These are phyloP conservation scores for Stevia rebaudiana DNA, from an alignment of 140 eudicot genomes.

Conservation along the genomic window DNA sequence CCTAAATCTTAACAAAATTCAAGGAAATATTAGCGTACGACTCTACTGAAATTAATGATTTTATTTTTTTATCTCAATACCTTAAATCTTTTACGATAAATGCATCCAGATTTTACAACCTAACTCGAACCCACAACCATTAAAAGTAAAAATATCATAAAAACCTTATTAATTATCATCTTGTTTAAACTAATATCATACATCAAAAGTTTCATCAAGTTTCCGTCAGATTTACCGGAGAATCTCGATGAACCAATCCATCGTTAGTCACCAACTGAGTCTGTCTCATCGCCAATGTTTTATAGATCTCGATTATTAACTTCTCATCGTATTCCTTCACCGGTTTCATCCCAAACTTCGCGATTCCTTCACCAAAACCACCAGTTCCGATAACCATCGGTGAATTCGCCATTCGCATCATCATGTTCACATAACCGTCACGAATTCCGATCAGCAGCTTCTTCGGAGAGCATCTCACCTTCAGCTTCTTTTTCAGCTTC, in stretches of 20 bases:
- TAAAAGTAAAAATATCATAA: no score
- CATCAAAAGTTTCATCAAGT: slow-evolving; percentile 12
- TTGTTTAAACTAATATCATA: slow-evolving; percentile 7
- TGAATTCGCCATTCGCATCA: slow-evolving; percentile 53
- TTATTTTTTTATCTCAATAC: no score
- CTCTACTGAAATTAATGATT: no score
- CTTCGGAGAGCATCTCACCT: slow-evolving; percentile 49
- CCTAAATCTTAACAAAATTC: no score
- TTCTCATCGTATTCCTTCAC: slow-evolving; percentile 74
- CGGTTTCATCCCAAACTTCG: slow-evolving; percentile 37
- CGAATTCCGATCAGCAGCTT: slow-evolving; percentile 47
- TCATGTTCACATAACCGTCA: slow-evolving; percentile 63
- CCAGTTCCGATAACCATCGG: slow-evolving; percentile 18
- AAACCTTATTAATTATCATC: slow-evolving; percentile 11
- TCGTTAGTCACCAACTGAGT: slow-evolving; percentile 33
- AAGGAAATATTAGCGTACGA: no score
- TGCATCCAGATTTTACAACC: no score
- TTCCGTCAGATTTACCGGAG: slow-evolving; percentile 28
- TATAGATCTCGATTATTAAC: slow-evolving; percentile 36
- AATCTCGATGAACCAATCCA: slow-evolving; percentile 25
- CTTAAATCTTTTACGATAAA: no score
- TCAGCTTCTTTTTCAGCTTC: slow-evolving; percentile 26
- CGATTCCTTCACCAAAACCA: slow-evolving; percentile 36
- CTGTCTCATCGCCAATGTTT: slow-evolving; percentile 40
- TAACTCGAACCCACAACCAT: no score